Percentiles rank a stretch among this genome's conserved stretches.
phyloP scores from a whole-genome alignment of 1,284 basidiomycete species.

The Irpex sp. region DNA sequence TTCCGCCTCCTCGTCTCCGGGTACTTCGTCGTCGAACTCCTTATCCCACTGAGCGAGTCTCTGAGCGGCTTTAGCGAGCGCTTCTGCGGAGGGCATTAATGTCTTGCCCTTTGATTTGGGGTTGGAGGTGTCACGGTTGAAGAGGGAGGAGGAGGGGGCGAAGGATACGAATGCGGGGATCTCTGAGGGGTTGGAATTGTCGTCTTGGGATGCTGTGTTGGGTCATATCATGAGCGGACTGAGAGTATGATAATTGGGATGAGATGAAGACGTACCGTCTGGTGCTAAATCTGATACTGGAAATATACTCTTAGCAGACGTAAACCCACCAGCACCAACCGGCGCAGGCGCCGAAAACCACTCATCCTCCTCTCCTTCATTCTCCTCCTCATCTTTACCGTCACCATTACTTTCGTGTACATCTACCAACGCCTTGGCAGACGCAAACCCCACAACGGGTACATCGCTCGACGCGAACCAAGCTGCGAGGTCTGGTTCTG shows the following conservation, averaged over 20 bases:
- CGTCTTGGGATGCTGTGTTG: background rate
- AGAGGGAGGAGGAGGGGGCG: constrained; percentile 12
- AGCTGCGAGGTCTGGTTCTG: constrained; percentile 44
- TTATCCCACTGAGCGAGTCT: constrained; percentile 53
- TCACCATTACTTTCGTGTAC: too few species aligned
- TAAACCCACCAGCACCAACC: constrained; percentile 5
- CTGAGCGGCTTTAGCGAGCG: constrained; percentile 53
- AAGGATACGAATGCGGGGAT: constrained; percentile 32
- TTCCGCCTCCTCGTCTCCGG: too few species aligned
- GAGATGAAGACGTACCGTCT: background rate
- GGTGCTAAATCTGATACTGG: background rate
- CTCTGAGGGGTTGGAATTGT: background rate
- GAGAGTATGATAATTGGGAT: too few species aligned
- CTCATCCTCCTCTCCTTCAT: background rate
- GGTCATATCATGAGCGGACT: background rate
- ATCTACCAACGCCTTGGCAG: constrained; percentile 17
- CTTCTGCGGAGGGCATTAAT: constrained; percentile 52
- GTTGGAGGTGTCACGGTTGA: background rate
- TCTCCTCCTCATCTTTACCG: background rate
- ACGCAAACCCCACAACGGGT: constrained; percentile 20
- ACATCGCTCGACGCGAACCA: constrained; percentile 47
- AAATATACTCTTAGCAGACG: constrained; percentile 2
- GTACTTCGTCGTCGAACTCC: constrained; percentile 35
- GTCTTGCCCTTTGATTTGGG: constrained; percentile 13
- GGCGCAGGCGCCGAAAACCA: constrained; percentile 11